Evolutionary conservation across 805 yeast species (phyloP).

Genomic region (Suhomyces kilbournensis): DNA sequence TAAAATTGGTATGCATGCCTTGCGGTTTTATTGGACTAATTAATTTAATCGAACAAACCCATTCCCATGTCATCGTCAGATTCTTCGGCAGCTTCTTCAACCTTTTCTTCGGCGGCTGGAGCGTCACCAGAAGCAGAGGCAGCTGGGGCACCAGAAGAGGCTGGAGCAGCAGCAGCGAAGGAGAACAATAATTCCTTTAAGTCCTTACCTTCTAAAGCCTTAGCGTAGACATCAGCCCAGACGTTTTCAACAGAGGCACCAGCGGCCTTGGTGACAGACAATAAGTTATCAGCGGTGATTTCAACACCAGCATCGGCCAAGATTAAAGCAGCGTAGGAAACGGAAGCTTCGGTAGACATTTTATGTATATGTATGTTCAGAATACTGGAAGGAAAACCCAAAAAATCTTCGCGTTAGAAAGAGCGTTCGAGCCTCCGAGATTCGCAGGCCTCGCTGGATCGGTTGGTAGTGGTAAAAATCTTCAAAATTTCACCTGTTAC

Average conservation of each 20-base stretch:
- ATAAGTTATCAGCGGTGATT: slow-evolving; percentile 82
- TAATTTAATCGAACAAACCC: slow-evolving; percentile 29
- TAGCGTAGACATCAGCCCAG: slow-evolving; percentile 87
- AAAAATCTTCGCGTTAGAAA: slow-evolving; percentile 2
- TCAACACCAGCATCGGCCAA: slow-evolving; percentile 96
- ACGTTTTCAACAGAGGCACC: slow-evolving; percentile 74
- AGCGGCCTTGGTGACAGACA: slow-evolving; percentile 76
- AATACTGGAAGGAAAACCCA: neutral
- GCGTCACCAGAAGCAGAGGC: slow-evolving; percentile 41
- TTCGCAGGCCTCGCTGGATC: neutral
- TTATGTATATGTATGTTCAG: slow-evolving; percentile 13
- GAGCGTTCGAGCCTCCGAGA: neutral
- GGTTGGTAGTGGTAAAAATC: slow-evolving; percentile 1
- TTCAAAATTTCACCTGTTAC: neutral
- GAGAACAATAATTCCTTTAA: slow-evolving; percentile 70
- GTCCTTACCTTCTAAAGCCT: slow-evolving; percentile 83
- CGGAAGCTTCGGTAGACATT: slow-evolving; percentile 90
- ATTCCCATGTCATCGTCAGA: slow-evolving; percentile 32
- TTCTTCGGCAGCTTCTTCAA: slow-evolving; percentile 19
- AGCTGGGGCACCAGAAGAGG: slow-evolving; percentile 35
- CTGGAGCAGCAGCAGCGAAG: slow-evolving; percentile 48
- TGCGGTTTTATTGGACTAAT: neutral
- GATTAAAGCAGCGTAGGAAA: slow-evolving; percentile 97
- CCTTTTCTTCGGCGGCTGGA: slow-evolving; percentile 43
- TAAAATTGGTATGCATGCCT: neutral